Evolutionary conservation across 176 grass and related monocot genomes (phyloP).

Genomic region (Lolium rigidum): DNA sequence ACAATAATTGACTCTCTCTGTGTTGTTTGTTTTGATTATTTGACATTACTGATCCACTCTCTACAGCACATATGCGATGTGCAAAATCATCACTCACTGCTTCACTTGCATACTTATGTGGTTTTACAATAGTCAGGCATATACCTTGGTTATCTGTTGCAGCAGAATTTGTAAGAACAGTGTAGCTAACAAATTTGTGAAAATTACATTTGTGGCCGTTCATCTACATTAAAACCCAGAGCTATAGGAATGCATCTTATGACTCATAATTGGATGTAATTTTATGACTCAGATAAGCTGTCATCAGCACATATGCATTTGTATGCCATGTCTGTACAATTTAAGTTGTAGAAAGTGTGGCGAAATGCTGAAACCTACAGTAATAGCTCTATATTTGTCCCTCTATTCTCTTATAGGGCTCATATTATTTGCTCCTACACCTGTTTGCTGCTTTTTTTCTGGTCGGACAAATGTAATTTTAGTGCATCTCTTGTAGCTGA

Average conservation of each 20-base stretch:
- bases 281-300: background rate
- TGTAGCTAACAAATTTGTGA: background rate
- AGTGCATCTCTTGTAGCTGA: too few relatives aligned
- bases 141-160: background rate
- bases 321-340: background rate
- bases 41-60: background rate
- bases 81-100: background rate
- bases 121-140: background rate
- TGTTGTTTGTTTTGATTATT: background rate
- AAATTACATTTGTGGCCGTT: background rate
- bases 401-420: slow-evolving; percentile 1
- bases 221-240: slow-evolving; percentile 9
- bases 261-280: too few relatives aligned
- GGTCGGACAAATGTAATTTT: too few relatives aligned
- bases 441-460: too few relatives aligned
- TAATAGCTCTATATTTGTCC: background rate
- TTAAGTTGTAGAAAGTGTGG: background rate
- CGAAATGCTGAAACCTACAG: background rate
- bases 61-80: too few relatives aligned
- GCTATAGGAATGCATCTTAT: slow-evolving; percentile 9
- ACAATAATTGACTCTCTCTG: background rate
- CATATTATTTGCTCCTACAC: background rate
- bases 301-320: background rate
- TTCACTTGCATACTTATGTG: background rate
- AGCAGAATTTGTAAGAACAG: too few relatives aligned